phyloP scores from a whole-genome alignment of 345 rosid genomes.

The Eucalyptus pauciflora region DNA sequence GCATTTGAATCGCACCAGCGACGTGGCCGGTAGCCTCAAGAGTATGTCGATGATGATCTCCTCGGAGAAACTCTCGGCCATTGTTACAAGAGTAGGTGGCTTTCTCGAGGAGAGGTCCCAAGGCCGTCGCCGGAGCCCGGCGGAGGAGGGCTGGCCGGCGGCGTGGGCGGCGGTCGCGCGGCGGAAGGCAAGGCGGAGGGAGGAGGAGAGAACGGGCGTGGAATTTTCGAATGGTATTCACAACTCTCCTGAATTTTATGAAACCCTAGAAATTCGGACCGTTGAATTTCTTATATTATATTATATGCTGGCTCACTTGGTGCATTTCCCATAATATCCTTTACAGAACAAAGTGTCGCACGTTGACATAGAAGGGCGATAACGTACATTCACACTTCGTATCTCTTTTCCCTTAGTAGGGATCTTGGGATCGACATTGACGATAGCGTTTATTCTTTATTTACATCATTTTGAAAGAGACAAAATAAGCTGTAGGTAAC shows the following conservation, averaged over 20 bases:
- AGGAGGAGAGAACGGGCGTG: too few relatives aligned
- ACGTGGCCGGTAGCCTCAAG: too few relatives aligned
- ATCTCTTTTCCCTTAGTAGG: too few relatives aligned
- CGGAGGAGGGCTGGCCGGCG: background rate
- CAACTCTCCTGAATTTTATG: background rate
- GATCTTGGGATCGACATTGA: too few relatives aligned
- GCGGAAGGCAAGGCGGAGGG: too few relatives aligned
- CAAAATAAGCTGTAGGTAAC: too few relatives aligned
- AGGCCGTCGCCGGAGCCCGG: background rate
- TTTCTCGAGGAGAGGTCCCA: background rate
- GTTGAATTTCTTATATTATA: too few relatives aligned
- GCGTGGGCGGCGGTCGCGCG: background rate
- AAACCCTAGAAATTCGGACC: background rate
- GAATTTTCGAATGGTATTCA: background rate
- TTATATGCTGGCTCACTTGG: background rate
- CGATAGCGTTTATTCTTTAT: background rate
- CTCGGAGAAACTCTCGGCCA: background rate
- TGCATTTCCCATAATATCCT: background rate
- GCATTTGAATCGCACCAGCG: too few relatives aligned
- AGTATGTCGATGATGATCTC: background rate
- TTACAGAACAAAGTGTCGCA: background rate
- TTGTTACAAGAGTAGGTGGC: background rate
- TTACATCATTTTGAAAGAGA: background rate
- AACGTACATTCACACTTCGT: background rate
- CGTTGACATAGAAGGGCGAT: background rate